These are phyloP conservation scores for Kodamaea alishanica DNA, from an alignment of 1,139 yeast genomes.

Conservation along the genomic window DNA sequence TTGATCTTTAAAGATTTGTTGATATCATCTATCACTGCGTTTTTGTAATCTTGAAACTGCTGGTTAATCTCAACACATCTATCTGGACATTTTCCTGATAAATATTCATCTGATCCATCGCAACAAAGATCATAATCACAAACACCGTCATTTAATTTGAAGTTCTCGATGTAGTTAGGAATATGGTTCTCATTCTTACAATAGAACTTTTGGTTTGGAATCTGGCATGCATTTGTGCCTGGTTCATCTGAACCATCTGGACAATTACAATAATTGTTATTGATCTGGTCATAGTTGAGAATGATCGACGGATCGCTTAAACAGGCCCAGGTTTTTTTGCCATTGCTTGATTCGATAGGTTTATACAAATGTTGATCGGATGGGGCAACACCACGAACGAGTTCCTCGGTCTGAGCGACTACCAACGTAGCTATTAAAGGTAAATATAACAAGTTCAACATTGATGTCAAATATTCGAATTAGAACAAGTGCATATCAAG, in stretches of 20 bases:
- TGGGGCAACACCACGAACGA: constrained; percentile 25
- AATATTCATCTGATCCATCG: constrained; percentile 86
- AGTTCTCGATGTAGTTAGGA: constrained; percentile 54
- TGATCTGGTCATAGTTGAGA: constrained; percentile 59
- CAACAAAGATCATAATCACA: constrained; percentile 91
- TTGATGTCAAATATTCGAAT: no score
- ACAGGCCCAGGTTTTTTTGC: constrained; percentile 59
- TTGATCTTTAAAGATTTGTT: constrained; percentile 23
- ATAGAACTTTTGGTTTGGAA: constrained; percentile 50
- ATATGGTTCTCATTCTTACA: constrained; percentile 75
- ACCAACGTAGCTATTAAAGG: not conserved
- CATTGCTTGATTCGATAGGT: constrained; percentile 39
- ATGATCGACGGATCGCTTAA: constrained; percentile 59
- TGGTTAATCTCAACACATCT: constrained; percentile 49
- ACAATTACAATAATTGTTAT: constrained; percentile 92
- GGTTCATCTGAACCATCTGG: constrained; percentile 99
- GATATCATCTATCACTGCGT: constrained; percentile 15
- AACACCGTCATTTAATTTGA: constrained; percentile 78
- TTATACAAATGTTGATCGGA: constrained; percentile 46
- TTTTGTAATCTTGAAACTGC: constrained; percentile 27
- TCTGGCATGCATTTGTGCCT: constrained; percentile 81
- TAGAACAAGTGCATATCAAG: no score
- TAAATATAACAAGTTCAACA: not conserved
- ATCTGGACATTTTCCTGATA: constrained; percentile 48
- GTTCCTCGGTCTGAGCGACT: not conserved